These are phyloP conservation scores for Lipomyces yamadae DNA, from an alignment of 805 yeast species.

Conservation along the genomic window DNA sequence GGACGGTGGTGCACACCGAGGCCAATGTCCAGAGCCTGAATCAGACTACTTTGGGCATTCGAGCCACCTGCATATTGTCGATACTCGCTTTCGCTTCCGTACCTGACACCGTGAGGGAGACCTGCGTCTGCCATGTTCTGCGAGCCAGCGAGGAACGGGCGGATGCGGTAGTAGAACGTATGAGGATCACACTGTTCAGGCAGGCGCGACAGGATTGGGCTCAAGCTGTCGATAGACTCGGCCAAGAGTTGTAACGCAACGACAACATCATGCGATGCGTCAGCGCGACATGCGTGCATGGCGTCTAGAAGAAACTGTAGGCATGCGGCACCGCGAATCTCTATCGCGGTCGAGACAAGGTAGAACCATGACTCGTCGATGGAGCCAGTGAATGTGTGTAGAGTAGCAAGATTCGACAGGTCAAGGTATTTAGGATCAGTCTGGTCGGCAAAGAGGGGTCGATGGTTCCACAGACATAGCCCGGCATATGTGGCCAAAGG, in stretches of 20 bases:
- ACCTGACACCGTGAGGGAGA: conserved; percentile 73
- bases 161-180: conserved; percentile 78
- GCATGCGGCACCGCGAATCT: conserved; percentile 76
- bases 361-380: conserved; percentile 95
- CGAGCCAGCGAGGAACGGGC: conserved; percentile 96
- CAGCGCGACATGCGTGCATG: conserved; percentile 57
- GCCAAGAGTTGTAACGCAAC: conserved; percentile 66
- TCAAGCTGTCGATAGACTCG: conserved; percentile 72
- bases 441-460: conserved; percentile 22
- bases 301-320: conserved; percentile 71
- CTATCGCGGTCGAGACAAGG: conserved; percentile 84
- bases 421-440: conserved; percentile 59
- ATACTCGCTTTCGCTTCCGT: conserved; percentile 53
- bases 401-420: conserved; percentile 73
- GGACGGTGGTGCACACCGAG: conserved; percentile 78
- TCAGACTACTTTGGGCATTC: conserved; percentile 88
- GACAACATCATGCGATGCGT: conserved; percentile 52
- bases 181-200: conserved; percentile 96
- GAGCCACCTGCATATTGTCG: conserved; percentile 74
- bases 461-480: conserved; percentile 81
- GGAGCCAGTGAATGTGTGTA: conserved; percentile 85
- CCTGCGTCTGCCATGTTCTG: conserved; percentile 88
- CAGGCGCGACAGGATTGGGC: conserved; percentile 75
- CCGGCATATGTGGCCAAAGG: conserved; percentile 90
- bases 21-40: conserved; percentile 82